Evolutionary conservation across 1,284 basidiomycete genomes (phyloP).

Genomic region (Ceratobasidium theobromae): DNA sequence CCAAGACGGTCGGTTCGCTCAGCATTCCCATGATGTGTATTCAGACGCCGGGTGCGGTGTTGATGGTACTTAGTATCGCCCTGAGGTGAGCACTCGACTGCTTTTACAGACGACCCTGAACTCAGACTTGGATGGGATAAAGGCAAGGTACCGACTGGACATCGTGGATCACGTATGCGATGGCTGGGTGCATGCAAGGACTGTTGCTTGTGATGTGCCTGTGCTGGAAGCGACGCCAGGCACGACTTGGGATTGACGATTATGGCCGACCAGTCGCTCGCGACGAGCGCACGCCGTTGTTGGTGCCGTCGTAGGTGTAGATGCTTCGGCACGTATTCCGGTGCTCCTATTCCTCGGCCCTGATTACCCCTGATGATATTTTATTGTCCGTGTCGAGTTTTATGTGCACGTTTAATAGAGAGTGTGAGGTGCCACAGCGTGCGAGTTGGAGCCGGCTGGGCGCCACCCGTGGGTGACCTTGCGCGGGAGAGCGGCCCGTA

Average conservation of each 20-base stretch:
- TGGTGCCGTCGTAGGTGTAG: not conserved
- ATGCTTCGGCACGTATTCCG: no score
- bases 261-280: slow-evolving; percentile 71
- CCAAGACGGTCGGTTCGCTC: slow-evolving; percentile 85
- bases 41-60: slow-evolving; percentile 86
- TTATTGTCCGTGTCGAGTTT: no score
- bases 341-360: no score
- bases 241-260: slow-evolving; percentile 81
- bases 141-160: slow-evolving; percentile 39
- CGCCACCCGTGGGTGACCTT: no score
- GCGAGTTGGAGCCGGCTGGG: no score
- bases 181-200: slow-evolving; percentile 85
- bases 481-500: no score
- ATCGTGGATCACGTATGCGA: slow-evolving; percentile 77
- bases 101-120: not conserved
- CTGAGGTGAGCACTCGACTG: slow-evolving; percentile 51
- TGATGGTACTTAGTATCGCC: slow-evolving; percentile 87
- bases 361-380: no score
- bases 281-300: slow-evolving; percentile 14
- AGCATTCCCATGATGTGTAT: slow-evolving; percentile 94
- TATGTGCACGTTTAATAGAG: no score
- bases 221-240: slow-evolving; percentile 76
- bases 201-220: slow-evolving; percentile 79
- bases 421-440: no score
- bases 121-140: no score